These are phyloP conservation scores for Aegilops bicornis DNA, from an alignment of 176 grass and related monocot species.

Conservation along the genomic window DNA sequence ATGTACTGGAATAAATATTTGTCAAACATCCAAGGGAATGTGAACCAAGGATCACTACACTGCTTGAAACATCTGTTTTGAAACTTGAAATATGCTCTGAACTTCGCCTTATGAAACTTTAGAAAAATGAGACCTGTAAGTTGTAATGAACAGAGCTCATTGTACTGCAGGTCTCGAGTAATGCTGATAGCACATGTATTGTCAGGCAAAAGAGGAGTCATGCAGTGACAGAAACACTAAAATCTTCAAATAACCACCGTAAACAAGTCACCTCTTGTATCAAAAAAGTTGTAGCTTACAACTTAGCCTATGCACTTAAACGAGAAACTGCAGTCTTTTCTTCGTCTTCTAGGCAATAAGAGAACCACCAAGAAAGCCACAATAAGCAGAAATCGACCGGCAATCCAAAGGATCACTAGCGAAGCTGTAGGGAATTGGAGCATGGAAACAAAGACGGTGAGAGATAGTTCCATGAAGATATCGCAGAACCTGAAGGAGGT, in stretches of 20 bases:
- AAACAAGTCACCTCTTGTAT: not conserved
- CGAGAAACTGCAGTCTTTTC: not conserved
- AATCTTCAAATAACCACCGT: not conserved
- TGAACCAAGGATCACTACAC: not conserved
- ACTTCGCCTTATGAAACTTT: conserved; percentile 1
- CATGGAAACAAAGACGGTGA: not conserved
- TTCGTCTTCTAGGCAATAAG: not conserved
- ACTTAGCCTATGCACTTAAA: not conserved
- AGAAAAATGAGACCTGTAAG: not conserved
- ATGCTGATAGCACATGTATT: not conserved
- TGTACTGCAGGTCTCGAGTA: not conserved
- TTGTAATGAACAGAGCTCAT: not conserved
- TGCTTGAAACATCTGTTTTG: not conserved
- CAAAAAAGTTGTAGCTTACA: not conserved
- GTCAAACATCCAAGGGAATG: not conserved
- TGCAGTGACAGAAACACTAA: not conserved
- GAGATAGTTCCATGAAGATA: not conserved
- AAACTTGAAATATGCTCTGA: conserved; percentile 2
- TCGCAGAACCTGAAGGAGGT: not conserved
- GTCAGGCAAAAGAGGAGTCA: not conserved
- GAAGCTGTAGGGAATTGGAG: not conserved
- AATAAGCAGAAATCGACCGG: not conserved
- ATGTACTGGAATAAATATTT: not conserved
- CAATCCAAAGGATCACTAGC: not conserved
- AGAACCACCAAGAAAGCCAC: not conserved